A percentile compares a stretch with the other conserved stretches of the same genome.
phyloP scores from a whole-genome alignment of 257 asterid species.

The Euphrasia confusa region DNA sequence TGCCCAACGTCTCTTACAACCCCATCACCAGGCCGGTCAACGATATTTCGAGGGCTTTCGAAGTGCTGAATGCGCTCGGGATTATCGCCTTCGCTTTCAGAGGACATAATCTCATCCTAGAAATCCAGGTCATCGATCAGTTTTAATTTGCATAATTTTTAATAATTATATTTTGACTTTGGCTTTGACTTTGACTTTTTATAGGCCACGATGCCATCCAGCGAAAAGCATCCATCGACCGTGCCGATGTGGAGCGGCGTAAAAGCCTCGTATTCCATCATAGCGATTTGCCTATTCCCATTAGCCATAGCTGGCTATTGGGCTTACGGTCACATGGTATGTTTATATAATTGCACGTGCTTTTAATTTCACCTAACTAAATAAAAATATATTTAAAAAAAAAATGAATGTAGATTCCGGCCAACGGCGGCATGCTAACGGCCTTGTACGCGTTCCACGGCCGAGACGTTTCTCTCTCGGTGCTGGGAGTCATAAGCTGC shows the following conservation, averaged over 20 bases:
- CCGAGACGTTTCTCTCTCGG: conserved; percentile 40
- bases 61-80: conserved; percentile 75
- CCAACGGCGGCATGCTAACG: conserved; percentile 64
- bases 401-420: conserved; percentile 54
- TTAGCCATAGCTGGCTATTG: conserved; percentile 77
- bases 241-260: conserved; percentile 97
- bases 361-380: neutral
- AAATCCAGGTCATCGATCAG: conserved; percentile 58
- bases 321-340: conserved; percentile 77
- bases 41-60: conserved; percentile 40
- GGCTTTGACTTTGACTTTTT: neutral
- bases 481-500: conserved; percentile 45
- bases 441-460: conserved; percentile 58
- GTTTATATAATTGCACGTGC: neutral
- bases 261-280: conserved; percentile 48
- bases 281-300: conserved; percentile 81
- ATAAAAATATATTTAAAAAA: too few species aligned
- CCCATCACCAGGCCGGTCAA: conserved; percentile 34
- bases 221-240: conserved; percentile 82
- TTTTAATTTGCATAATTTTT: neutral
- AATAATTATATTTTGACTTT: too few species aligned
- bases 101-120: conserved; percentile 91
- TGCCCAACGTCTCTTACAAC: conserved; percentile 60
- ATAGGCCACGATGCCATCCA: conserved; percentile 95
- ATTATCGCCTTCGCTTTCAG: conserved; percentile 84